A percentile compares a stretch with the other conserved stretches of the same genome.
These are phyloP conservation scores for Euphrasia confusa DNA, from an alignment of 257 asterid genomes.

Conservation along the genomic window DNA sequence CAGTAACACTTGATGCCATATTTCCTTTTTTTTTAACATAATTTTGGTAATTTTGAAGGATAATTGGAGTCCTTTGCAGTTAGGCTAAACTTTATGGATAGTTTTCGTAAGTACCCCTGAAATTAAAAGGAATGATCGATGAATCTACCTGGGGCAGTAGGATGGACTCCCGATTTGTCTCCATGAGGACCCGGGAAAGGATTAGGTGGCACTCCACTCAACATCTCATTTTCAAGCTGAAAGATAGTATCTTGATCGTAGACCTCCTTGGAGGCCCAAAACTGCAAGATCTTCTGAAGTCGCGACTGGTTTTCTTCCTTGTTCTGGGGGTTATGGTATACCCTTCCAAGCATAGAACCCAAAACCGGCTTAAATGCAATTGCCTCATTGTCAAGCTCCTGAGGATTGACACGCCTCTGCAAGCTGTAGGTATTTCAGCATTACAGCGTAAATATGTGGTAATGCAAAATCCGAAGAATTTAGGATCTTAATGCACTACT, in stretches of 20 bases:
- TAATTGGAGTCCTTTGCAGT: neutral
- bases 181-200: conserved; percentile 50
- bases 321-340: conserved; percentile 84
- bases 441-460: neutral
- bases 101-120: conserved; percentile 4
- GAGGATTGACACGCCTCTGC: conserved; percentile 79
- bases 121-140: conserved; percentile 4
- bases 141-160: conserved; percentile 48
- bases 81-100: neutral
- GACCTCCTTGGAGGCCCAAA: conserved; percentile 97
- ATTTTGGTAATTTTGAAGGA: neutral
- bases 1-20: neutral
- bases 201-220: conserved; percentile 37
- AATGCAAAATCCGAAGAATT: neutral
- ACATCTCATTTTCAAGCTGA: conserved; percentile 57
- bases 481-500: neutral
- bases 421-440: conserved; percentile 49
- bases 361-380: conserved; percentile 89
- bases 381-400: conserved; percentile 87
- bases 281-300: conserved; percentile 79
- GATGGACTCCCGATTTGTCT: conserved; percentile 49
- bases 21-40: neutral
- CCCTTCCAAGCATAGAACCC: conserved; percentile 88
- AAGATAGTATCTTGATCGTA: conserved; percentile 79
- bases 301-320: conserved; percentile 96